phyloP scores from a whole-genome alignment of 2,329 filamentous ascomycete species.

The Trichoderma sp. region DNA sequence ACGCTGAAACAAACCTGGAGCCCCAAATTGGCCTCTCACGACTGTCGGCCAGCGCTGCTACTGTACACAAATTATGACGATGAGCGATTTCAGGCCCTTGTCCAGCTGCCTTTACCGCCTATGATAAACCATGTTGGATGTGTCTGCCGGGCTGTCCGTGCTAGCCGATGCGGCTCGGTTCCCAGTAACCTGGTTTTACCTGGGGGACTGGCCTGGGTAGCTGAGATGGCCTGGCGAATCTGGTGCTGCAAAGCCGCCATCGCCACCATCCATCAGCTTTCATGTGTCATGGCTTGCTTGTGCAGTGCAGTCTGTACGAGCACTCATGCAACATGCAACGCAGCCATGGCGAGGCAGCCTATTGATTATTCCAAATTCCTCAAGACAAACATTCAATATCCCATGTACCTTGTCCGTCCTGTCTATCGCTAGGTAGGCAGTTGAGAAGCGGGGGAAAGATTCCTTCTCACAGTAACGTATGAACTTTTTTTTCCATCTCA shows the following conservation, averaged over 20 bases:
- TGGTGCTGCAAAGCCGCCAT: background rate
- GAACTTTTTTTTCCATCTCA: background rate
- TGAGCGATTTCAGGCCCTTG: slow-evolving; percentile 17
- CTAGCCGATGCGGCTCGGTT: slow-evolving; percentile 20
- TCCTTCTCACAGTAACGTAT: background rate
- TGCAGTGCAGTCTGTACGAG: background rate
- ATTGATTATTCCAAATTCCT: background rate
- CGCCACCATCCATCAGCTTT: slow-evolving; percentile 11
- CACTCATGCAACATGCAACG: background rate
- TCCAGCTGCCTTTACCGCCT: slow-evolving; percentile 9
- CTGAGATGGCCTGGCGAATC: slow-evolving; percentile 14
- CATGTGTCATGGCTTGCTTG: background rate
- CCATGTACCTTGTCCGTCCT: background rate
- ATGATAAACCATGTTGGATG: background rate
- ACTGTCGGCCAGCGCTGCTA: background rate
- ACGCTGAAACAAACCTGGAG: slow-evolving; percentile 5
- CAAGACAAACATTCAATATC: background rate
- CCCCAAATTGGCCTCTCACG: background rate
- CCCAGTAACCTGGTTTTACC: slow-evolving; percentile 18
- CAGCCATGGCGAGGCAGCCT: background rate
- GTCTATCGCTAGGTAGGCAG: background rate
- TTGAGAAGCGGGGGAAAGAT: background rate
- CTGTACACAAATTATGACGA: background rate
- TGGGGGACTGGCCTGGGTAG: slow-evolving; percentile 1
- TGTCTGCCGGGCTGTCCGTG: slow-evolving; percentile 19